phyloP scores from a whole-genome alignment of 169 alveolate genomes.

The Eimeria zaria region DNA sequence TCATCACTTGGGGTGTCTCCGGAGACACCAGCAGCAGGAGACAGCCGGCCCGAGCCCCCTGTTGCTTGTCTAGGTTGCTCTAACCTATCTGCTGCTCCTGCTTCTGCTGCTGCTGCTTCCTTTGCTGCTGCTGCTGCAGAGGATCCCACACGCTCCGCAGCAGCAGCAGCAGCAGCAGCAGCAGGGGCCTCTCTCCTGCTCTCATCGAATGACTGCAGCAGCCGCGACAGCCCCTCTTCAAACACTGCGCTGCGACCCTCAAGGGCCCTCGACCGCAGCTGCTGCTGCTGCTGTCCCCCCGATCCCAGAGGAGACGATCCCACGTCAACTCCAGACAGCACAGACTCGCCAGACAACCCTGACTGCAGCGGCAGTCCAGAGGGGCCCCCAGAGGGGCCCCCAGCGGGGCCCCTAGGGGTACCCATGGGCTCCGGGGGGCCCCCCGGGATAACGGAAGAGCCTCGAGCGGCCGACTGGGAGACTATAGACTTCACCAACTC shows the following conservation, averaged over 20 bases:
- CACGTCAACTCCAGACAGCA: neutral
- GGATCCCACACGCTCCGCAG: neutral
- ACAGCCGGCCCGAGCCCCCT: neutral
- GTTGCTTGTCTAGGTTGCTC: neutral
- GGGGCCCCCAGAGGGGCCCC: neutral
- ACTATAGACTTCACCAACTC: neutral
- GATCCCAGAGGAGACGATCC: neutral
- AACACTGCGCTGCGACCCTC: neutral
- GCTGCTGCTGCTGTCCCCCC: neutral
- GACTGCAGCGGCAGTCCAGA: neutral
- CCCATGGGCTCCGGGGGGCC: neutral
- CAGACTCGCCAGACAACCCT: neutral
- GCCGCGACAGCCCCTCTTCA: neutral
- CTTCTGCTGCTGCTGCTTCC: conserved; percentile 11
- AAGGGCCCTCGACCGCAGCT: neutral
- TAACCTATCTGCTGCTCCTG: neutral
- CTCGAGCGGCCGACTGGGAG: neutral
- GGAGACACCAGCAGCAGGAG: neutral
- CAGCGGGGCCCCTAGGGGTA: neutral
- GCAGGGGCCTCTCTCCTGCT: neutral
- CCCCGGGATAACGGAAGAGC: neutral
- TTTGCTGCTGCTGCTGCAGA: neutral
- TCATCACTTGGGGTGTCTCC: neutral
- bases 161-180: conserved; percentile 33
- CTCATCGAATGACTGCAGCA: neutral